Evolutionary conservation across 73 alveolate species (phyloP).

Genomic region (Breviolum minutum): DNA sequence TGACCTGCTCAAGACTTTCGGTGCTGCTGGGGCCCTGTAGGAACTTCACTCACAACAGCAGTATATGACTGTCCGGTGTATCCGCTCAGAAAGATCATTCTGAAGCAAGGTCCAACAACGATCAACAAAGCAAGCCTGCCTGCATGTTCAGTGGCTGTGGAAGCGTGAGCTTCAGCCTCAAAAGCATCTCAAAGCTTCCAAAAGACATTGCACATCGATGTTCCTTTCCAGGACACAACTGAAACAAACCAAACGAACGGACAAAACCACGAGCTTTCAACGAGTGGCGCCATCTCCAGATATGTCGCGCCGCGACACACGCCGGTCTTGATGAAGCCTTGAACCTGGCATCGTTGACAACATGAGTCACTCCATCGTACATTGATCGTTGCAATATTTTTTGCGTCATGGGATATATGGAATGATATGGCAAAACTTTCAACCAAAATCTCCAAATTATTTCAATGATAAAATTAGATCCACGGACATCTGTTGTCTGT

Average conservation of each 20-base stretch:
- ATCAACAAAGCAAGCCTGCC: not conserved
- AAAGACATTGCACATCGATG: not conserved
- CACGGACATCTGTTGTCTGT: too few species aligned
- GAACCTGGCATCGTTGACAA: conserved; percentile 15
- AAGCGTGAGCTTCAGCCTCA: not conserved
- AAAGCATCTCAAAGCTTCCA: not conserved
- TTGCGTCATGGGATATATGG: not conserved
- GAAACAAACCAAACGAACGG: not conserved
- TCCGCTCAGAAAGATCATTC: too few species aligned
- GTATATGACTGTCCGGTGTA: too few species aligned
- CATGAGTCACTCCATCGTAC: too few species aligned
- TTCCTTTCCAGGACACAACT: not conserved
- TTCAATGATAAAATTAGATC: too few species aligned
- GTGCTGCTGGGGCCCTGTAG: conserved; percentile 23
- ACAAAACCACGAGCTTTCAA: not conserved
- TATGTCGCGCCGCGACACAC: conserved; percentile 56
- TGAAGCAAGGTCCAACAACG: not conserved
- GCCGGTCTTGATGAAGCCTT: conserved; percentile 59
- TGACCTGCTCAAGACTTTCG: not conserved
- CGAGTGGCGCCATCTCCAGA: conserved; percentile 49
- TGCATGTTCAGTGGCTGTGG: conserved; percentile 29
- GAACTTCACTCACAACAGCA: not conserved
- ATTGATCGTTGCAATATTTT: not conserved
- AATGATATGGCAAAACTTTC: not conserved
- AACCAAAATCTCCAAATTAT: too few species aligned